Evolutionary conservation across 192 early-diverging fungal genomes (phyloP).

Genomic region (Spinellus fusiger): DNA sequence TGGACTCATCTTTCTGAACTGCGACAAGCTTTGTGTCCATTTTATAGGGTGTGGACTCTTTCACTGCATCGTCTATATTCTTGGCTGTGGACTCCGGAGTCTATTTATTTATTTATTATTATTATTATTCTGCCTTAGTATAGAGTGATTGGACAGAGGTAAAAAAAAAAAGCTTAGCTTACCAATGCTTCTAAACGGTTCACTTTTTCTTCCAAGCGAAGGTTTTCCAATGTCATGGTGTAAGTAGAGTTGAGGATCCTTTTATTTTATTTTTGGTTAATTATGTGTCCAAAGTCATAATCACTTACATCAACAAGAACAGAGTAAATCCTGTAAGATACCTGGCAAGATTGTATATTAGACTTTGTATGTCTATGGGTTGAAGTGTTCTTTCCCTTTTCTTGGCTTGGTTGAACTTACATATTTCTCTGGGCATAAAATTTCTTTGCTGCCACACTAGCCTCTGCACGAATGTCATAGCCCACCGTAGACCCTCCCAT

Average conservation of each 20-base stretch:
- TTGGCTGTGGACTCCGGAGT: not conserved
- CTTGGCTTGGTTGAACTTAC: slow-evolving; percentile 21
- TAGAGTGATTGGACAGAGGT: too few relatives aligned
- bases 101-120: not conserved
- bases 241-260: slow-evolving; percentile 46
- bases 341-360: slow-evolving; percentile 23
- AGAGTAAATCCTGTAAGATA: slow-evolving; percentile 53
- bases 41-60: not conserved
- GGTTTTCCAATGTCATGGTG: slow-evolving; percentile 37
- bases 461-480: slow-evolving; percentile 31
- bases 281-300: not conserved
- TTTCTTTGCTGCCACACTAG: slow-evolving; percentile 36
- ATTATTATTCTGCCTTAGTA: too few relatives aligned
- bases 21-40: not conserved
- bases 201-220: slow-evolving; percentile 38
- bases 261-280: not conserved
- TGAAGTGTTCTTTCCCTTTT: too few relatives aligned
- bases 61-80: not conserved
- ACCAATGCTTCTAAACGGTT: slow-evolving; percentile 7
- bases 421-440: slow-evolving; percentile 57
- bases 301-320: slow-evolving; percentile 42
- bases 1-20: not conserved
- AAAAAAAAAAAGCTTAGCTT: slow-evolving; percentile 2
- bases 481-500: slow-evolving; percentile 4
- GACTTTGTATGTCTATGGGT: not conserved